phyloP scores from a whole-genome alignment of 768 basidiomycete genomes.

The Mycena polygramma region DNA sequence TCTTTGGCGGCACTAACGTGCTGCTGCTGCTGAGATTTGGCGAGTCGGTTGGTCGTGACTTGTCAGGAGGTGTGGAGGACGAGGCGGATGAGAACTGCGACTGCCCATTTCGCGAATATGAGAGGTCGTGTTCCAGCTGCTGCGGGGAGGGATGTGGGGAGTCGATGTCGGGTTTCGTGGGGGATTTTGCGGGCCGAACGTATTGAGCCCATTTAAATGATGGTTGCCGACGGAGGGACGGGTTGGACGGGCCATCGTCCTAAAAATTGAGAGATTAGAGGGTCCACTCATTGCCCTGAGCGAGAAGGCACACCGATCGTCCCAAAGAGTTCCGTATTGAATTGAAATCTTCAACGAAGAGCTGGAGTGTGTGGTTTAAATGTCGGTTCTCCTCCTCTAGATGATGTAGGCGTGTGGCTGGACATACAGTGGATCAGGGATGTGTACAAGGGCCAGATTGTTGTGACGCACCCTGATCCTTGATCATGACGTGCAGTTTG shows the following conservation, averaged over 20 bases:
- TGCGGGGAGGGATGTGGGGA: constrained; percentile 87
- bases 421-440: constrained; percentile 1
- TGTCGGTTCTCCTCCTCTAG: constrained; percentile 86
- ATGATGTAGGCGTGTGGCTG: constrained; percentile 75
- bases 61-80: constrained; percentile 31
- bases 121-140: constrained; percentile 78
- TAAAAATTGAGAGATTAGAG: constrained; percentile 38
- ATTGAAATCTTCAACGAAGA: constrained; percentile 77
- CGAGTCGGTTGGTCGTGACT: constrained; percentile 45
- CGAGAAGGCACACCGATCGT: constrained; percentile 52
- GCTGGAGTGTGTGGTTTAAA: constrained; percentile 71
- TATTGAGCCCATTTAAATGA: constrained; percentile 94
- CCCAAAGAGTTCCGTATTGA: constrained; percentile 53
- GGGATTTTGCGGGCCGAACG: constrained; percentile 81
- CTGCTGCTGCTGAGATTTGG: constrained; percentile 44
- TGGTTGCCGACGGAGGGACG: constrained; percentile 73
- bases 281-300: constrained; percentile 22
- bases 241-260: constrained; percentile 51
- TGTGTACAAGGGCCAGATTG: neutral
- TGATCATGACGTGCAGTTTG: constrained; percentile 73
- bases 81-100: constrained; percentile 37
- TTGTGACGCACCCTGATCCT: constrained; percentile 74
- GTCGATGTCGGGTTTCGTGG: constrained; percentile 82
- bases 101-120: constrained; percentile 50
- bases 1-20: constrained; percentile 54